phyloP scores from a whole-genome alignment of 1,284 basidiomycete species.

The Apiotrichum akiyoshidainum region DNA sequence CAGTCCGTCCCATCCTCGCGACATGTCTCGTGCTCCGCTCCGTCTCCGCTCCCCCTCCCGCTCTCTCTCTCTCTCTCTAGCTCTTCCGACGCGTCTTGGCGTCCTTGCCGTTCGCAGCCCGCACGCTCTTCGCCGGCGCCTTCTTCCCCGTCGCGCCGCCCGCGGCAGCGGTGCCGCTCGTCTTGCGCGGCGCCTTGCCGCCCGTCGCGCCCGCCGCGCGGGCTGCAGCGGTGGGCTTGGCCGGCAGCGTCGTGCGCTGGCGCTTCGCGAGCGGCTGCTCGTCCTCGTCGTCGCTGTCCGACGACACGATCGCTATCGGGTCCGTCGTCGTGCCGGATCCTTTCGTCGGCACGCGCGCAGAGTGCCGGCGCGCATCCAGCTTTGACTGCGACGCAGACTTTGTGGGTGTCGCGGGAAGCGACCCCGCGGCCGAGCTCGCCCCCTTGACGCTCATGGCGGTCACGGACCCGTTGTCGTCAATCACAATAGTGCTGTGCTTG shows the following conservation, averaged over 20 bases:
- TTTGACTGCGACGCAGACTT: not conserved
- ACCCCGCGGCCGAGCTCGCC: conserved; percentile 1
- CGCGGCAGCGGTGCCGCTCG: conserved; percentile 2
- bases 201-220: conserved; percentile 20
- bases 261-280: conserved; percentile 15
- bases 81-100: conserved; percentile 11
- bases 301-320: conserved; percentile 35
- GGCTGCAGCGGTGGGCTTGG: conserved; percentile 15
- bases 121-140: not conserved
- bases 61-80: not conserved
- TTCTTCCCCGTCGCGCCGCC: conserved; percentile 6
- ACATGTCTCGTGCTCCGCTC: not conserved
- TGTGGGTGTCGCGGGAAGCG: conserved; percentile 13
- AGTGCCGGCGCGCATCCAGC: conserved; percentile 4
- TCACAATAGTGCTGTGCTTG: not conserved
- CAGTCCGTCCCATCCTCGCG: no score
- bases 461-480: not conserved
- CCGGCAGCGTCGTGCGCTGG: conserved; percentile 19
- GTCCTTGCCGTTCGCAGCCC: no score
- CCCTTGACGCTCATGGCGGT: conserved; percentile 12
- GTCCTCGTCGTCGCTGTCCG: conserved; percentile 29
- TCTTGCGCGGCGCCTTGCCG: conserved; percentile 22
- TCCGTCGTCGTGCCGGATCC: conserved; percentile 31
- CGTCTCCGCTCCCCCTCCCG: not conserved
- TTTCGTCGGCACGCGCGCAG: conserved; percentile 7